These are phyloP conservation scores for Diaporthe aspalathi DNA, from an alignment of 2,329 filamentous ascomycete genomes.

Conservation along the genomic window DNA sequence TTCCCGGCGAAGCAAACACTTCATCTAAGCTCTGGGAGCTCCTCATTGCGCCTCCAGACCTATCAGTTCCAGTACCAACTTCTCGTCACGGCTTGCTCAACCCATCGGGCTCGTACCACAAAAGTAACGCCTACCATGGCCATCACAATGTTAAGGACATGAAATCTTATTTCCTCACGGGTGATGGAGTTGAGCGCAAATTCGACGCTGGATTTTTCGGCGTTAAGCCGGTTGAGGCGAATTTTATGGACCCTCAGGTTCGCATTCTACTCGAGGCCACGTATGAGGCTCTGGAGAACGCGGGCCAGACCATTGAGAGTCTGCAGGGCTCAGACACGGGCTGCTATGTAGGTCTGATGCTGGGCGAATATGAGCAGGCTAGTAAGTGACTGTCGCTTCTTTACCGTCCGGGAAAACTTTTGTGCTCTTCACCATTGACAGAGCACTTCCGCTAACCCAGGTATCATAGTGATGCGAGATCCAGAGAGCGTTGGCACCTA, in stretches of 20 bases:
- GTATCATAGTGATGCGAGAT: constrained; percentile 32
- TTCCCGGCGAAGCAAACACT: constrained; percentile 50
- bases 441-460: background rate
- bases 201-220: constrained; percentile 45
- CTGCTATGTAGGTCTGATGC: constrained; percentile 13
- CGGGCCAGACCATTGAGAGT: constrained; percentile 40
- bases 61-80: constrained; percentile 39
- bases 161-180: constrained; percentile 4
- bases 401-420: background rate
- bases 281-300: constrained; percentile 42
- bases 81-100: constrained; percentile 41
- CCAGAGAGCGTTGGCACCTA: constrained; percentile 43
- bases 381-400: background rate
- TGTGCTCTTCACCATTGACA: background rate
- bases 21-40: constrained; percentile 52
- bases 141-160: background rate
- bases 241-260: constrained; percentile 38
- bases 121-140: background rate
- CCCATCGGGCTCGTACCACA: background rate
- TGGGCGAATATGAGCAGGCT: background rate
- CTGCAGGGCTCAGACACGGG: constrained; percentile 43
- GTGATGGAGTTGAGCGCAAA: constrained; percentile 19
- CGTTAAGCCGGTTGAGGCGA: constrained; percentile 42
- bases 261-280: constrained; percentile 40
- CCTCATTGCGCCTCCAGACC: constrained; percentile 41